Evolutionary conservation across 139 green algal species (phyloP).

Genomic region (Closterium sp.): DNA sequence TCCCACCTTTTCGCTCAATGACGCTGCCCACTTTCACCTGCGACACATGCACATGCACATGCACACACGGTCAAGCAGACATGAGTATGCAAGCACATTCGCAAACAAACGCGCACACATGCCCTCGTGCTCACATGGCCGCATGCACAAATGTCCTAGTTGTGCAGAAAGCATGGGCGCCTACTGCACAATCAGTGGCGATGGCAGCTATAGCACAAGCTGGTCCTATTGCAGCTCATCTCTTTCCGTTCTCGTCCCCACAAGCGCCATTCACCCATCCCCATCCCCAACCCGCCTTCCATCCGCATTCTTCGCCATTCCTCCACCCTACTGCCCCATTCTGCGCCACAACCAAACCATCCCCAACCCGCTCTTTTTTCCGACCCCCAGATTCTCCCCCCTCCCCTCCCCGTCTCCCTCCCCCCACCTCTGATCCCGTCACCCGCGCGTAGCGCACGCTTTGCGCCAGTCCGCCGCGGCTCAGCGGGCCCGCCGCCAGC

Average conservation of each 20-base stretch:
- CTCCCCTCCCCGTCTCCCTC: not conserved
- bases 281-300: not conserved
- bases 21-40: conserved; percentile 24
- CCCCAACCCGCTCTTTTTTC: not conserved
- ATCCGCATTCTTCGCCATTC: too few species aligned
- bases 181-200: too few species aligned
- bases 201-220: not conserved
- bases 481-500: not conserved
- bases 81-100: too few species aligned
- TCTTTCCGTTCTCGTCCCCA: not conserved
- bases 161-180: too few species aligned
- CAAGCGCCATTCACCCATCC: not conserved
- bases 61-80: not conserved
- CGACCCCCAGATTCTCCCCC: not conserved
- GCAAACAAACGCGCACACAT: too few species aligned
- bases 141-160: too few species aligned
- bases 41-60: not conserved
- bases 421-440: not conserved
- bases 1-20: conserved; percentile 21
- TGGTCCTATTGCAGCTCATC: not conserved
- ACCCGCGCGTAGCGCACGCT: not conserved
- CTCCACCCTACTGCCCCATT: not conserved
- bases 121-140: too few species aligned
- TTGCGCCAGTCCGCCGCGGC: not conserved
- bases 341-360: too few species aligned